Evolutionary conservation across 768 basidiomycete species (phyloP).

Genomic region (Termitomyces sp.): DNA sequence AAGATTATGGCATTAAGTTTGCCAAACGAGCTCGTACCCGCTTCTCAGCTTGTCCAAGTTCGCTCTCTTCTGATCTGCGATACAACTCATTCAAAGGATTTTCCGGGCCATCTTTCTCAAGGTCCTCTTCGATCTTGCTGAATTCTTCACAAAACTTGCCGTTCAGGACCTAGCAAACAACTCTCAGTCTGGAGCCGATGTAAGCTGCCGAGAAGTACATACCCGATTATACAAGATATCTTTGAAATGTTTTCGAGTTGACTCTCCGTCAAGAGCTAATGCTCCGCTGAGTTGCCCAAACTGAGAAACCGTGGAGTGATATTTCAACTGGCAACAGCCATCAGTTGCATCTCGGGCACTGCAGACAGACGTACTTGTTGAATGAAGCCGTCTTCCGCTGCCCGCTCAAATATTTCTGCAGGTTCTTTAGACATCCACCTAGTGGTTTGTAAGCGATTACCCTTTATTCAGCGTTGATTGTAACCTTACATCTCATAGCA

Average conservation of each 20-base stretch:
- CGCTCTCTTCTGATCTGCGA: constrained; percentile 41
- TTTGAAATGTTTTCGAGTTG: constrained; percentile 47
- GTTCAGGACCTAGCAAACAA: constrained; percentile 40
- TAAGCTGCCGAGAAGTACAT: constrained; percentile 1
- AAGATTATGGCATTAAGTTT: constrained; percentile 19
- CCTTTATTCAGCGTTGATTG: not conserved
- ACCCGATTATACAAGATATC: constrained; percentile 56
- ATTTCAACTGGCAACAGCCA: constrained; percentile 39
- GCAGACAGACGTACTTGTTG: constrained; percentile 32
- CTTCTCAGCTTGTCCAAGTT: constrained; percentile 55
- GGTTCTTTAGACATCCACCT: constrained; percentile 74
- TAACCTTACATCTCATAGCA: constrained; percentile 56
- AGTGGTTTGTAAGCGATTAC: not conserved
- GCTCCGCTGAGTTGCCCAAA: constrained; percentile 58
- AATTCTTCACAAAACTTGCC: constrained; percentile 56
- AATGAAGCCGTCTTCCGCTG: constrained; percentile 64
- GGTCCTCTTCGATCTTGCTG: constrained; percentile 47
- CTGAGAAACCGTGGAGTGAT: constrained; percentile 58
- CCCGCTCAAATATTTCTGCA: constrained; percentile 63
- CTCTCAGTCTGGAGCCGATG: not conserved
- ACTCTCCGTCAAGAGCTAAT: constrained; percentile 47
- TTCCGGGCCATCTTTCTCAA: constrained; percentile 48
- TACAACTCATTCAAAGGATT: constrained; percentile 57
- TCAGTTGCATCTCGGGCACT: not conserved
- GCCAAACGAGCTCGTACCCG: constrained; percentile 48